Base-by-base conservation (phyloP, 2,329 filamentous ascomycete species). In the Cordyceps tenuipes region DNA sequence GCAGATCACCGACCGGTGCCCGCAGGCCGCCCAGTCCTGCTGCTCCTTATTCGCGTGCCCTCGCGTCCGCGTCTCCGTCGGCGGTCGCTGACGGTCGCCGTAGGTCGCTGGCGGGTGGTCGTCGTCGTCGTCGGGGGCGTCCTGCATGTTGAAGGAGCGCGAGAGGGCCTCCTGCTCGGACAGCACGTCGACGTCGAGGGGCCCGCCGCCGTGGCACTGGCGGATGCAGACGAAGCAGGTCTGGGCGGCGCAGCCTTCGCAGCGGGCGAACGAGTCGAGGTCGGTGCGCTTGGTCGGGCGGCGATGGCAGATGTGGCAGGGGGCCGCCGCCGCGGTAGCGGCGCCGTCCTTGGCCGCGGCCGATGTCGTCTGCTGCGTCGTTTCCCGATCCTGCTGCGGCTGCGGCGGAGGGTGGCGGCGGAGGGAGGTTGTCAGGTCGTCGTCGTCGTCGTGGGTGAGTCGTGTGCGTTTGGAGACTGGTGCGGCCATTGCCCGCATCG, bases 191-290 rank as follows among this genome's bases (percentile, higher is more conserved):
- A 60, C 57, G 76, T 36, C 34, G 34, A 36, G 78, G 80, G 76
- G 29, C 29, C 78, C 80, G 2, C 78, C 80, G 2, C 82, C 81
- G 13, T 79, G 73, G 65, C 87, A 90, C 64, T 83, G 75, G 29
- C 87, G 75, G 49, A 88, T 81, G 68, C 87, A 90, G n/a, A 90
- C 77, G 67, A 82, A 89, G 68, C 87, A 90, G 0, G 86, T 82
- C 47, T 85, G 77, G 63, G 81, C 75, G 10, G 78, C 76, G 67
- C 87, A 90, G 15, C 81, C 79, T 64, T 81, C 74, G 69, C 87
- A 90, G 66, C 84, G 77, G 51, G 84, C 80, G 67, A 84, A 89
- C 10, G 81, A 82, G 69, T 88, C 85, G 39, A 89, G 77, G 60
- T 89, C 85, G 6, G 78, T 79, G 68, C 82, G 87, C 65, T 83